Evolutionary conservation across 192 early-diverging fungal genomes (phyloP).

Genomic region (Dissophora ornata): DNA sequence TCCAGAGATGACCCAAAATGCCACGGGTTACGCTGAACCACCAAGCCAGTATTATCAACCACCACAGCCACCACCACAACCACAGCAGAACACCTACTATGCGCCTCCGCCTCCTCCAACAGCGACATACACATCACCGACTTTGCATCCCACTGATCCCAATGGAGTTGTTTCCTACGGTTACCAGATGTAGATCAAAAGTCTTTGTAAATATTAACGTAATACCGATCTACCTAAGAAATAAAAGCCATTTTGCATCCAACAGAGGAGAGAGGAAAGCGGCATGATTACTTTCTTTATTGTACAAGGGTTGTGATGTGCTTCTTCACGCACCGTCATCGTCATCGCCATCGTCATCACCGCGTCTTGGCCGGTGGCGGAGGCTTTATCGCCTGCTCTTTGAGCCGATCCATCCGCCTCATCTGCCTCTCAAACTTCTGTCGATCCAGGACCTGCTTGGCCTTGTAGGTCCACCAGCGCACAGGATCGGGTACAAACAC

Average conservation of each 20-base stretch:
- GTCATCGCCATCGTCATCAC: background rate
- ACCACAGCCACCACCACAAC: background rate
- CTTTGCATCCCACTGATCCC: too few species aligned
- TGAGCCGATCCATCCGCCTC: slow-evolving; percentile 15
- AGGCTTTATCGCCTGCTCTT: background rate
- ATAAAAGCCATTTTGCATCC: too few species aligned
- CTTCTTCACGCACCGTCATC: too few species aligned
- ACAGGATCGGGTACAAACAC: slow-evolving; percentile 52
- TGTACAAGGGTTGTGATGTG: too few species aligned
- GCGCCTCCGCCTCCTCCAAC: background rate
- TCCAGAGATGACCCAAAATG: slow-evolving; percentile 20
- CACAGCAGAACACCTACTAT: background rate
- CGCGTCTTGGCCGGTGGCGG: slow-evolving; percentile 13
- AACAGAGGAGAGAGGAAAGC: too few species aligned
- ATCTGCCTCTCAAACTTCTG: slow-evolving; percentile 32
- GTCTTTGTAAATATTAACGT: too few species aligned
- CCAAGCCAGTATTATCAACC: background rate
- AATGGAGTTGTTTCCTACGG: too few species aligned
- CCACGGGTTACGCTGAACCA: too few species aligned
- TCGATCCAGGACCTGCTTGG: slow-evolving; percentile 34
- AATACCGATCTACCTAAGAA: too few species aligned
- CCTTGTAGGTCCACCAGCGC: slow-evolving; percentile 53
- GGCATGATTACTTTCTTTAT: too few species aligned
- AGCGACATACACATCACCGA: too few species aligned
- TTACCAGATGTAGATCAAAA: too few species aligned